These are phyloP conservation scores for Gloeopeniophorella convolvens DNA, from an alignment of 768 basidiomycete genomes.

Conservation along the genomic window DNA sequence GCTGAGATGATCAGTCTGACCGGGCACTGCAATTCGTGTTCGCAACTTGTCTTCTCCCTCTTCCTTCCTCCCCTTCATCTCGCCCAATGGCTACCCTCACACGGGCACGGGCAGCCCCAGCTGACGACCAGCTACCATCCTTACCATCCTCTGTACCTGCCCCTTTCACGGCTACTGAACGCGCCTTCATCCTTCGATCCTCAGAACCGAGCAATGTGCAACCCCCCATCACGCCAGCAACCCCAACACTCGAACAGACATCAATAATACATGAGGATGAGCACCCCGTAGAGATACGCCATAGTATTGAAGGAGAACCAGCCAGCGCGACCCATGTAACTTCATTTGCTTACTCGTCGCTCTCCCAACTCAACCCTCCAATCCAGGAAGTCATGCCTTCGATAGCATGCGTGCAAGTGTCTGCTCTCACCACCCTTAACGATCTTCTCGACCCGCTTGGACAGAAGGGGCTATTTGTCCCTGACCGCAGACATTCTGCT, in stretches of 20 bases:
- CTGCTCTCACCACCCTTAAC: conserved; percentile 68
- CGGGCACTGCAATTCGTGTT: not conserved
- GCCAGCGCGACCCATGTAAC: not conserved
- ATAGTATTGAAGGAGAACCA: not conserved
- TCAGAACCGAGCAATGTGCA: not conserved
- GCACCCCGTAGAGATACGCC: not conserved
- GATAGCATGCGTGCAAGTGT: conserved; percentile 65
- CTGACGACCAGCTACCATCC: conserved; percentile 3
- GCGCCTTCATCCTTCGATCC: conserved; percentile 2
- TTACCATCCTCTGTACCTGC: conserved; percentile 15
- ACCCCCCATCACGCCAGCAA: not conserved
- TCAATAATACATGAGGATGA: not conserved
- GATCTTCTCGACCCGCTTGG: conserved; percentile 51
- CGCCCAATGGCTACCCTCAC: conserved; percentile 22
- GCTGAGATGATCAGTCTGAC: too few species aligned
- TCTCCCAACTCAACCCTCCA: not conserved
- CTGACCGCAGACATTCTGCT: conserved; percentile 57
- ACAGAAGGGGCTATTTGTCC: conserved; percentile 48
- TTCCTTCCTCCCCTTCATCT: too few species aligned
- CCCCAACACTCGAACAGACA: not conserved
- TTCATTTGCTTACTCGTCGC: not conserved
- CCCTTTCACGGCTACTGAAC: conserved; percentile 16
- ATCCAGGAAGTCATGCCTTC: conserved; percentile 55
- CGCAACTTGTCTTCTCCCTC: not conserved
- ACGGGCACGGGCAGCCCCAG: not conserved